A percentile compares a stretch with the other conserved stretches of the same genome.
These are phyloP conservation scores for Pyrenophora graminea DNA, from an alignment of 2,329 filamentous ascomycete species.

Conservation along the genomic window DNA sequence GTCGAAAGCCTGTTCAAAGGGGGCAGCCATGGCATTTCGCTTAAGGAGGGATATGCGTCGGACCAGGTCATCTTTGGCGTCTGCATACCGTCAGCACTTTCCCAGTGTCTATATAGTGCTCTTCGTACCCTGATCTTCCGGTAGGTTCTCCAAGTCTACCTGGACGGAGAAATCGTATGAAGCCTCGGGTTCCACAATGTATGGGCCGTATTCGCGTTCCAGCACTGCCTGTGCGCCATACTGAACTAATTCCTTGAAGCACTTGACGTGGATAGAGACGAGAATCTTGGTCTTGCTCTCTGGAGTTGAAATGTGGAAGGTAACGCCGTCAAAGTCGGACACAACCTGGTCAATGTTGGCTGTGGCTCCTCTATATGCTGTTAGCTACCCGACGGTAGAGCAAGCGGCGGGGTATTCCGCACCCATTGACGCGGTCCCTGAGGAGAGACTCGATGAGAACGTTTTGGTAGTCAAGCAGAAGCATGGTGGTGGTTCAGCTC, in stretches of 20 bases:
- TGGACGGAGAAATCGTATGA: slow-evolving; percentile 96
- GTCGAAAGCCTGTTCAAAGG: slow-evolving; percentile 95
- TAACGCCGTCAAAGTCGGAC: slow-evolving; percentile 98
- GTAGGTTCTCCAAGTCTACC: slow-evolving; percentile 86
- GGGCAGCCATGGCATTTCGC: slow-evolving; percentile 97
- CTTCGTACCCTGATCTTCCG: slow-evolving; percentile 70
- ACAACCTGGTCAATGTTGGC: slow-evolving; percentile 95
- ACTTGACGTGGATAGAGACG: slow-evolving; percentile 92
- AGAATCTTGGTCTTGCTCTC: slow-evolving; percentile 92
- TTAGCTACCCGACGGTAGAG: slow-evolving; percentile 44
- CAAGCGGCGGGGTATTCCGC: slow-evolving; percentile 43
- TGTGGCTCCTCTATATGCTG: slow-evolving; percentile 70
- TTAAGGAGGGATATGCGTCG: slow-evolving; percentile 88
- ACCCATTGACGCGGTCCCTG: slow-evolving; percentile 92
- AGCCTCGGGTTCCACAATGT: slow-evolving; percentile 82
- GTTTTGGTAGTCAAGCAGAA: slow-evolving; percentile 99
- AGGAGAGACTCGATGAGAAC: slow-evolving; percentile 95
- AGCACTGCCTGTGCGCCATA: slow-evolving; percentile 93
- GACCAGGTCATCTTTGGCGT: slow-evolving; percentile 84
- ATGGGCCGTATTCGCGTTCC: slow-evolving; percentile 90
- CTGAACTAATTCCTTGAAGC: slow-evolving; percentile 86
- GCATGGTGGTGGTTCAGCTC: slow-evolving; percentile 57
- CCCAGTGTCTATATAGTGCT: not conserved
- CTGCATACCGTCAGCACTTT: slow-evolving; percentile 51
- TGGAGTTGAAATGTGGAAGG: slow-evolving; percentile 96